phyloP scores from a whole-genome alignment of 495 filamentous ascomycete species.

The Xeromyces bisporus region DNA sequence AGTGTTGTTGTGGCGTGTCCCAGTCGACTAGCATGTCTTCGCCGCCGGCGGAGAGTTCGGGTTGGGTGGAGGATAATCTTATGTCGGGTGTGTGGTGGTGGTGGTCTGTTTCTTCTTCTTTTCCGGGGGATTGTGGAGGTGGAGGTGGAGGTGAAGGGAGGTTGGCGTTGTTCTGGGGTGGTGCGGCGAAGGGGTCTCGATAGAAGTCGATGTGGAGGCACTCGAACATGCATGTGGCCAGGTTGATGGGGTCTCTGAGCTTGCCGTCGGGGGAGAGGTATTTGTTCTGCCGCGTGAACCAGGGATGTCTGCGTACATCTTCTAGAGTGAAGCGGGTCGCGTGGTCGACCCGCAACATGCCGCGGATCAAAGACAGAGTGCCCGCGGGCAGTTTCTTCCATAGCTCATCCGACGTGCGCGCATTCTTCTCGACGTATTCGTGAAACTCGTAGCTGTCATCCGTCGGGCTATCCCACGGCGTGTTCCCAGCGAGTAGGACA shows the following conservation, averaged over 20 bases:
- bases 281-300: constrained; percentile 76
- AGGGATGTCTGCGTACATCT: constrained; percentile 82
- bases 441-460: constrained; percentile 62
- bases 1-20: constrained; percentile 43
- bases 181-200: constrained; percentile 39
- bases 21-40: constrained; percentile 65
- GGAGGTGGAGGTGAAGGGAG: too few species aligned
- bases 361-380: constrained; percentile 73
- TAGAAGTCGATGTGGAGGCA: constrained; percentile 82
- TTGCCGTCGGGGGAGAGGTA: constrained; percentile 57
- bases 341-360: constrained; percentile 80
- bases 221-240: constrained; percentile 88
- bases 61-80: constrained; percentile 55
- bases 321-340: constrained; percentile 64
- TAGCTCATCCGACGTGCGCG: constrained; percentile 65
- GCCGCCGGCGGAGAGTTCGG: constrained; percentile 51
- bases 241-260: constrained; percentile 58
- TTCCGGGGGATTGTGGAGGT: constrained; percentile 20
- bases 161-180: too few species aligned
- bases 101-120: constrained; percentile 36
- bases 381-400: constrained; percentile 67
- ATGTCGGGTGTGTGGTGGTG: constrained; percentile 12
- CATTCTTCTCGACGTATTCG: constrained; percentile 65
- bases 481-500: constrained; percentile 88
- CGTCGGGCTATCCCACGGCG: constrained; percentile 92